Percentiles rank a stretch among this genome's conserved stretches.
These are phyloP conservation scores for Aspergillus tanneri DNA, from an alignment of 2,329 filamentous ascomycete genomes.

Conservation along the genomic window DNA sequence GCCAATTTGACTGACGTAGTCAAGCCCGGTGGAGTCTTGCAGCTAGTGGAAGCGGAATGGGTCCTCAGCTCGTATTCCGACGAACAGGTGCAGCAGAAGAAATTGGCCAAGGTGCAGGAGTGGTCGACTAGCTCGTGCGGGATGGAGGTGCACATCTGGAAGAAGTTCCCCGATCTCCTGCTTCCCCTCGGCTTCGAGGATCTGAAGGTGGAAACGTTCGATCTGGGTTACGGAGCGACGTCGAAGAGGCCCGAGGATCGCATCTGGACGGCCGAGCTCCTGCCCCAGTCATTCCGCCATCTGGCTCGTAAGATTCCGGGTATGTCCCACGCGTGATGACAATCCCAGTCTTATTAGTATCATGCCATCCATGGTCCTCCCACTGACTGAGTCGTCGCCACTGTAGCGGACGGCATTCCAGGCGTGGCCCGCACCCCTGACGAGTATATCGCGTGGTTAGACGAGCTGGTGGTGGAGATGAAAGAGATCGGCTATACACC, in stretches of 20 bases:
- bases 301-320: conserved; percentile 15
- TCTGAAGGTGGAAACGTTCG: conserved; percentile 6
- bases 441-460: conserved; percentile 12
- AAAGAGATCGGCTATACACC: conserved; percentile 14
- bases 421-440: conserved; percentile 11
- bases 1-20: conserved; percentile 6
- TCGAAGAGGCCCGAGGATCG: conserved; percentile 4
- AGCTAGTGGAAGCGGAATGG: conserved; percentile 15
- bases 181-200: conserved; percentile 6
- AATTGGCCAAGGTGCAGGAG: conserved; percentile 7
- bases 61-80: conserved; percentile 4
- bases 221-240: conserved; percentile 13
- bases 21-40: conserved; percentile 11
- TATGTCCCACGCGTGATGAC: too few relatives aligned
- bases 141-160: conserved; percentile 14
- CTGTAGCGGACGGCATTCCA: conserved; percentile 11
- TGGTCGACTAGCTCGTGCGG: conserved; percentile 12
- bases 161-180: conserved; percentile 10
- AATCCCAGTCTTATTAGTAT: too few relatives aligned
- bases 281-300: conserved; percentile 10
- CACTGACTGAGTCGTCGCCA: too few relatives aligned
- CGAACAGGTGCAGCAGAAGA: conserved; percentile 6
- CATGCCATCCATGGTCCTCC: too few relatives aligned
- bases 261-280: conserved; percentile 8
- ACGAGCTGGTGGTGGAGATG: conserved; percentile 12